A percentile compares a stretch with the other conserved stretches of the same genome.
phyloP scores from a whole-genome alignment of 192 early-diverging fungal species.

The Oehlia diaphana region DNA sequence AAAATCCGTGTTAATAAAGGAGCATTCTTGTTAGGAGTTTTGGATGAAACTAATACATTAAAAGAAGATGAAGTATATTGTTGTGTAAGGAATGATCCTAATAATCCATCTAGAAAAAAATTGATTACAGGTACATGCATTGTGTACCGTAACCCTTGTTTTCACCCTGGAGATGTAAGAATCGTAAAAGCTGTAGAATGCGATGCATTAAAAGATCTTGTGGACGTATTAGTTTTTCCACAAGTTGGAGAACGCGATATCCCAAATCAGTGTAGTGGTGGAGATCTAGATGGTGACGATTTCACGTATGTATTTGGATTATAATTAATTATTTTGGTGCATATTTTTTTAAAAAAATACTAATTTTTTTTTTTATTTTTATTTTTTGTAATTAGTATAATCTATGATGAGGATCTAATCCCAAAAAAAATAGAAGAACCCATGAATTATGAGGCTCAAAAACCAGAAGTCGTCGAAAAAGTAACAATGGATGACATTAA shows the following conservation, averaged over 20 bases:
- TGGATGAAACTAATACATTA: conserved; percentile 48
- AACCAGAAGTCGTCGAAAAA: conserved; percentile 30
- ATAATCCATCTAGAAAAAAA: conserved; percentile 9
- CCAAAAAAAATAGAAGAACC: conserved; percentile 40
- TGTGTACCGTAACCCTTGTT: conserved; percentile 59
- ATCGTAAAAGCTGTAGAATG: conserved; percentile 58
- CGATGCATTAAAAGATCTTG: conserved; percentile 43
- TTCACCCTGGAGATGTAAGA: conserved; percentile 65
- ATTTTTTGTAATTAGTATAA: conserved; percentile 33
- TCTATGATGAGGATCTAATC: conserved; percentile 57
- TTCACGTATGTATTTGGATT: conserved; percentile 48
- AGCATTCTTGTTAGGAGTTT: conserved; percentile 55
- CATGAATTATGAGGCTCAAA: conserved; percentile 53
- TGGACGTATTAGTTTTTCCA: conserved; percentile 78
- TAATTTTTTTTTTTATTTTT: too few relatives aligned
- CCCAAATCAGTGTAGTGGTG: conserved; percentile 76
- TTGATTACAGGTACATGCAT: conserved; percentile 44
- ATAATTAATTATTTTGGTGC: too few relatives aligned
- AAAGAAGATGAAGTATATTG: conserved; percentile 53
- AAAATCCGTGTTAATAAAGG: conserved; percentile 55
- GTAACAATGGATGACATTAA: conserved; percentile 36
- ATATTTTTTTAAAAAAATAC: too few relatives aligned
- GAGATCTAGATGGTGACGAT: conserved; percentile 82
- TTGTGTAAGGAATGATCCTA: conserved; percentile 36
- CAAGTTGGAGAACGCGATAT: conserved; percentile 64